Evolutionary conservation across 345 rosid genomes (phyloP).

Genomic region (Psidium friedrichsthalianum): DNA sequence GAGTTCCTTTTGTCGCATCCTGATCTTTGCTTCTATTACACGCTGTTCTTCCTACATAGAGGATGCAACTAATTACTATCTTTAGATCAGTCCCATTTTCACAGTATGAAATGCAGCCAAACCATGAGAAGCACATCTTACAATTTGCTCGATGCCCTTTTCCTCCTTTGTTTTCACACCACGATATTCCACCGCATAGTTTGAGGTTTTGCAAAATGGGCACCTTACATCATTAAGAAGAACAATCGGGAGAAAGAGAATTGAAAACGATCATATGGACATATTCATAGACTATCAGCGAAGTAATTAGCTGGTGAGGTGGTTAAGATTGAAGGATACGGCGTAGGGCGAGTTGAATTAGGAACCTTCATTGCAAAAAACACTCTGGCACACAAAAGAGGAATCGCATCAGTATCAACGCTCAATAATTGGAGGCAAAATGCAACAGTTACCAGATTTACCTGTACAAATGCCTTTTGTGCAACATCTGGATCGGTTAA

Average conservation of each 20-base stretch:
- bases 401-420: neutral
- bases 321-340: constrained; percentile 61
- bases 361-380: constrained; percentile 99
- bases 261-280: neutral
- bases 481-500: constrained; percentile 95
- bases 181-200: constrained; percentile 92
- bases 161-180: constrained; percentile 95
- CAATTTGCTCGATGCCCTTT: constrained; percentile 91
- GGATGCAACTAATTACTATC: neutral
- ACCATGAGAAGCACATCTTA: constrained; percentile 23
- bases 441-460: constrained; percentile 4
- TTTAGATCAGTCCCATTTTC: neutral
- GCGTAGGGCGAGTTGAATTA: constrained; percentile 80
- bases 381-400: constrained; percentile 54
- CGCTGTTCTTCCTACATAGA: constrained; percentile 78
- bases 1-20: constrained; percentile 80
- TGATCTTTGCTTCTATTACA: constrained; percentile 91
- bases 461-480: constrained; percentile 97
- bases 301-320: neutral
- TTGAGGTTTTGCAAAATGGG: constrained; percentile 93
- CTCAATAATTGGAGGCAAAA: neutral
- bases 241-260: constrained; percentile 3
- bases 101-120: neutral
- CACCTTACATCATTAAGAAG: constrained; percentile 67
- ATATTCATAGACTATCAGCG: neutral